These are phyloP conservation scores for Pyrenula massariospora DNA, from an alignment of 495 filamentous ascomycete genomes.

Conservation along the genomic window DNA sequence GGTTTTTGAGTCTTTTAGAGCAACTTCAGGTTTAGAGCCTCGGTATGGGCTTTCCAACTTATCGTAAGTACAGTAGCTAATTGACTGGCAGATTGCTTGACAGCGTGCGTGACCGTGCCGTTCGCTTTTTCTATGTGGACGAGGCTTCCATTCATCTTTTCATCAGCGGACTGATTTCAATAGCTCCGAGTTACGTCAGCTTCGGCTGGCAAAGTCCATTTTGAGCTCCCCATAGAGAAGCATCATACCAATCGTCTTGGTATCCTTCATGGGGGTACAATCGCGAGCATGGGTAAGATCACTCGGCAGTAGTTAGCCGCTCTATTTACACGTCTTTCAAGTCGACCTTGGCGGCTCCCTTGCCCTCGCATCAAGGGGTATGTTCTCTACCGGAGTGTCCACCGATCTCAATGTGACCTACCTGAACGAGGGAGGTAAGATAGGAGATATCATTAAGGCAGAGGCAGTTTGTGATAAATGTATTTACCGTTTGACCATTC, in stretches of 20 bases:
- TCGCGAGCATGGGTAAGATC: constrained; percentile 70
- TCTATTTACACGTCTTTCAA: constrained; percentile 10
- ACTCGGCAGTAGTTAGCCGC: neutral
- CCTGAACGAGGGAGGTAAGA: constrained; percentile 66
- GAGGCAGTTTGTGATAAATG: constrained; percentile 79
- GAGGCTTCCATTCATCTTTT: too few species aligned
- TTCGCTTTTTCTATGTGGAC: too few species aligned
- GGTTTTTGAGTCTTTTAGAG: constrained; percentile 76
- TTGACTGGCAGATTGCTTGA: constrained; percentile 16
- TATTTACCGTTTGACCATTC: constrained; percentile 21
- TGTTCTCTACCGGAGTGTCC: constrained; percentile 82
- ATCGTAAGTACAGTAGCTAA: neutral
- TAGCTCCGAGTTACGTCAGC: constrained; percentile 72
- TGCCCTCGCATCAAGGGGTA: constrained; percentile 80
- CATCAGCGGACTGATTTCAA: constrained; percentile 1
- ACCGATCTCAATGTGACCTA: constrained; percentile 97
- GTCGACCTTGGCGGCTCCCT: constrained; percentile 90
- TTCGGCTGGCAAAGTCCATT: constrained; percentile 66
- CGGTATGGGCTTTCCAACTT: constrained; percentile 39
- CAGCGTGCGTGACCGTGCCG: constrained; percentile 7
- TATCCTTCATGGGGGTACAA: constrained; percentile 88
- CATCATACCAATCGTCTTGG: constrained; percentile 87
- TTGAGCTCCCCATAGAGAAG: constrained; percentile 75
- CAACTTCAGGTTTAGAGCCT: constrained; percentile 75
- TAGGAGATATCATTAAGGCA: constrained; percentile 65